Evolutionary conservation across 1,284 basidiomycete species (phyloP).

Genomic region (Apiotrichum porosum): DNA sequence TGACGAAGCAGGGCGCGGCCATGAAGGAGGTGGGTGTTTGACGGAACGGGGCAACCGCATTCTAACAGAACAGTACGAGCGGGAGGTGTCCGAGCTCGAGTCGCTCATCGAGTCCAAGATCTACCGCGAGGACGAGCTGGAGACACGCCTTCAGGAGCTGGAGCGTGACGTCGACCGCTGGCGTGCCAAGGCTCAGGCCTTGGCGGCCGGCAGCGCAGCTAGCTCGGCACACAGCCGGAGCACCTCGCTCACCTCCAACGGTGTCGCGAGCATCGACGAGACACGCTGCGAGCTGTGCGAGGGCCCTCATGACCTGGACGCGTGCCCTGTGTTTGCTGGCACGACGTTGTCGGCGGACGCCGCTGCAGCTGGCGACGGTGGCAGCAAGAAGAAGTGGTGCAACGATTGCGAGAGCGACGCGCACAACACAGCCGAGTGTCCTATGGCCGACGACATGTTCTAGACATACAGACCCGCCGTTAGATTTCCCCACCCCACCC

Average conservation of each 20-base stretch:
- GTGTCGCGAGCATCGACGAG: background rate
- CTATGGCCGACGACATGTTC: conserved; percentile 37
- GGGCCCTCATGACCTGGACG: conserved; percentile 45
- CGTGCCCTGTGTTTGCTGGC: conserved; percentile 45
- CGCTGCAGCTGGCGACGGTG: conserved; percentile 1
- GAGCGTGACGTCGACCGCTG: conserved; percentile 48
- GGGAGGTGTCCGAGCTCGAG: conserved; percentile 85
- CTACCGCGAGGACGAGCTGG: conserved; percentile 88
- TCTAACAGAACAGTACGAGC: conserved; percentile 75
- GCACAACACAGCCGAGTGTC: conserved; percentile 46
- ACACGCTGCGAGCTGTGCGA: conserved; percentile 44
- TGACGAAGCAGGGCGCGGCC: conserved; percentile 20
- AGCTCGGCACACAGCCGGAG: conserved; percentile 5
- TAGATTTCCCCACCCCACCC: no score
- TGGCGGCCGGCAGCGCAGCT: conserved; percentile 4
- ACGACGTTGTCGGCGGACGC: conserved; percentile 20
- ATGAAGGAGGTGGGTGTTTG: conserved; percentile 37
- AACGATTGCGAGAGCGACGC: conserved; percentile 46
- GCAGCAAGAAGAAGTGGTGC: conserved; percentile 39
- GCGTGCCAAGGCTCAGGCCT: conserved; percentile 8
- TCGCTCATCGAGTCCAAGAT: conserved; percentile 88
- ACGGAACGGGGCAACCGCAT: background rate
- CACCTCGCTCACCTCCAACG: conserved; percentile 1
- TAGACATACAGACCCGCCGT: conserved; percentile 6
- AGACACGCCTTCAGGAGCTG: conserved; percentile 70